Percentiles rank a stretch among this genome's conserved stretches.
These are phyloP conservation scores for Hawksworthiomyces lignivorus DNA, from an alignment of 2,329 filamentous ascomycete genomes.

Conservation along the genomic window DNA sequence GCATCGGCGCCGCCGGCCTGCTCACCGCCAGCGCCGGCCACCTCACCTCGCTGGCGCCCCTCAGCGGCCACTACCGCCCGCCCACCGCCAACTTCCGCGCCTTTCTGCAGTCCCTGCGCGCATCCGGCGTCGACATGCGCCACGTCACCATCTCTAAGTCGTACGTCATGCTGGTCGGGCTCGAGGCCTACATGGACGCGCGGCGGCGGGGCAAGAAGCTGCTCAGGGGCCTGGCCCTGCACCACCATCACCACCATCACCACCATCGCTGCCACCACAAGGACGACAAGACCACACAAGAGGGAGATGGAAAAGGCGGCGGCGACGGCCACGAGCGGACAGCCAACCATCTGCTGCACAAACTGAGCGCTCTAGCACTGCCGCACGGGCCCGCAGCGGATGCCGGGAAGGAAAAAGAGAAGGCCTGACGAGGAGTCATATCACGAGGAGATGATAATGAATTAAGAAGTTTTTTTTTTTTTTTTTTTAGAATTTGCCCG, in stretches of 20 bases:
- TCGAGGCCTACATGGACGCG: slow-evolving; percentile 71
- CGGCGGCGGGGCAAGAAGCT: slow-evolving; percentile 55
- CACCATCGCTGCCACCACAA: background rate
- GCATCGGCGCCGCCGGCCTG: slow-evolving; percentile 74
- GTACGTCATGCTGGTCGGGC: slow-evolving; percentile 73
- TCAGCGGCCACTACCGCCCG: slow-evolving; percentile 77
- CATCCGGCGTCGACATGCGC: slow-evolving; percentile 69
- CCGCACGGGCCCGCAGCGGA: background rate
- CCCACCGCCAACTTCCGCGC: slow-evolving; percentile 75
- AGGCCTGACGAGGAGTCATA: no score
- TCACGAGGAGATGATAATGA: no score
- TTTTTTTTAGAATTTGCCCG: no score
- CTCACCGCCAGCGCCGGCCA: slow-evolving; percentile 80
- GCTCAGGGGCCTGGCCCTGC: slow-evolving; percentile 18
- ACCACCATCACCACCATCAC: background rate
- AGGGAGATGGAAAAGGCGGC: background rate
- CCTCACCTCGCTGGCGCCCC: slow-evolving; percentile 62
- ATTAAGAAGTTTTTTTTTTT: no score
- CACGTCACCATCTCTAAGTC: slow-evolving; percentile 72
- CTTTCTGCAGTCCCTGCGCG: slow-evolving; percentile 66
- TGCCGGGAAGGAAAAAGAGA: no score
- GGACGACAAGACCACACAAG: background rate
- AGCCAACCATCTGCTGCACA: slow-evolving; percentile 1
- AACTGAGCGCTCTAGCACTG: background rate
- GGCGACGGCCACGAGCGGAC: no score